Conservation (phyloP, 768 basidiomycete species). For the Lactarius indigo region DNA sequence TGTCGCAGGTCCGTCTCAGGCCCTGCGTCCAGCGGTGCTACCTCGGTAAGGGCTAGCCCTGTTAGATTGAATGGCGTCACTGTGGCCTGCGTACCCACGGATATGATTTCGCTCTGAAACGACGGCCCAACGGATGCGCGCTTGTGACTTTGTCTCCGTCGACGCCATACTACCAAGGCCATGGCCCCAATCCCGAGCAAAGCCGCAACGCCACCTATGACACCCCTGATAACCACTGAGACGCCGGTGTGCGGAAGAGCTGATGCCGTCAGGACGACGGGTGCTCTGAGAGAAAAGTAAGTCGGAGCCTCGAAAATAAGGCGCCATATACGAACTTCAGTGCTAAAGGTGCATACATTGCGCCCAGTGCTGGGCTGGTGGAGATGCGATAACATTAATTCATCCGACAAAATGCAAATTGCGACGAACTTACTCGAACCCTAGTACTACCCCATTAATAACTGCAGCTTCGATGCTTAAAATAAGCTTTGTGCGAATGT, state of each 20-base stretch:
- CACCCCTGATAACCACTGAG: constrained; percentile 16
- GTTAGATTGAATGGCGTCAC: constrained; percentile 5
- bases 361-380: constrained; percentile 26
- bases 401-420: neutral
- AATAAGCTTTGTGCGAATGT: constrained; percentile 9
- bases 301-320: neutral
- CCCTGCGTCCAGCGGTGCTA: neutral
- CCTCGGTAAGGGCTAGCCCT: neutral
- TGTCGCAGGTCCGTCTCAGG: neutral
- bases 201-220: too few species aligned
- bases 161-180: too few species aligned
- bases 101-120: neutral
- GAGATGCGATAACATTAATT: neutral
- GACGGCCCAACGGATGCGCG: neutral
- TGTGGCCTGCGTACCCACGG: neutral
- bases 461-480: too few species aligned
- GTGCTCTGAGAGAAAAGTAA: neutral
- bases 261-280: neutral
- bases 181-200: too few species aligned
- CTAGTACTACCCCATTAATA: too few species aligned
- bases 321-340: constrained; percentile 18
- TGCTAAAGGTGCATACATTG: constrained; percentile 28
- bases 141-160: too few species aligned
- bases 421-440: neutral
- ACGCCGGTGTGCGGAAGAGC: constrained; percentile 3